Conservation (phyloP, 176 grass and related monocot species). For the Zoysia japonica region DNA sequence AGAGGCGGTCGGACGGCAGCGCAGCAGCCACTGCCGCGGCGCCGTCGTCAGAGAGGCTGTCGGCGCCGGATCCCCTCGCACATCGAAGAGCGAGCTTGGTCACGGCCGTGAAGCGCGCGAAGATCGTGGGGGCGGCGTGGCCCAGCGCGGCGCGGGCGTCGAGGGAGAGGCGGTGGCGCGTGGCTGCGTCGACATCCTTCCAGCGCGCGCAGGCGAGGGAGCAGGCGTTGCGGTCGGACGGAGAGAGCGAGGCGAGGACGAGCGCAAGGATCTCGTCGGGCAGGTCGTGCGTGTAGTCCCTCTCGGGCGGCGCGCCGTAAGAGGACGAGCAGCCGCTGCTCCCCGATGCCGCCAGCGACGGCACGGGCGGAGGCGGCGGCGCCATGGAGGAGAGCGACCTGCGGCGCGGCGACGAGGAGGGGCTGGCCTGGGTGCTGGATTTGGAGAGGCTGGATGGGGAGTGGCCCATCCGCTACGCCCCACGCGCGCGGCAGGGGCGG, state of each 20-base stretch:
- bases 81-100: slow-evolving; percentile 66
- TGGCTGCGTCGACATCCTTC: slow-evolving; percentile 63
- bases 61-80: slow-evolving; percentile 49
- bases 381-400: slow-evolving; percentile 37
- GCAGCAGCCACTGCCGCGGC: slow-evolving; percentile 43
- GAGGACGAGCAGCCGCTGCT: background rate
- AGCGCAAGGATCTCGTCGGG: slow-evolving; percentile 82
- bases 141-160: slow-evolving; percentile 52
- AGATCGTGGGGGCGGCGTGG: slow-evolving; percentile 29
- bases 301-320: background rate
- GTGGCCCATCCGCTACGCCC: slow-evolving; percentile 50
- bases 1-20: slow-evolving; percentile 47
- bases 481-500: slow-evolving; percentile 21
- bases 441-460: slow-evolving; percentile 32
- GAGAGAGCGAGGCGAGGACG: slow-evolving; percentile 62
- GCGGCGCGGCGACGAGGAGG: slow-evolving; percentile 28
- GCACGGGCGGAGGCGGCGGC: slow-evolving; percentile 37
- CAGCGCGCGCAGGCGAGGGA: slow-evolving; percentile 71
- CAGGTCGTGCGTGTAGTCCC: slow-evolving; percentile 82
- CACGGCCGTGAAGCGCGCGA: slow-evolving; percentile 69
- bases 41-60: slow-evolving; percentile 74
- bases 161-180: slow-evolving; percentile 65
- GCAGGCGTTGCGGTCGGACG: slow-evolving; percentile 69
- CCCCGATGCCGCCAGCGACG: background rate
- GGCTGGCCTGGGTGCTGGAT: slow-evolving; percentile 7